Percentiles rank a stretch among this genome's conserved stretches.
Conservation (phyloP, 352 stramenopile genomes). For the Phytophthora fragariae region DNA sequence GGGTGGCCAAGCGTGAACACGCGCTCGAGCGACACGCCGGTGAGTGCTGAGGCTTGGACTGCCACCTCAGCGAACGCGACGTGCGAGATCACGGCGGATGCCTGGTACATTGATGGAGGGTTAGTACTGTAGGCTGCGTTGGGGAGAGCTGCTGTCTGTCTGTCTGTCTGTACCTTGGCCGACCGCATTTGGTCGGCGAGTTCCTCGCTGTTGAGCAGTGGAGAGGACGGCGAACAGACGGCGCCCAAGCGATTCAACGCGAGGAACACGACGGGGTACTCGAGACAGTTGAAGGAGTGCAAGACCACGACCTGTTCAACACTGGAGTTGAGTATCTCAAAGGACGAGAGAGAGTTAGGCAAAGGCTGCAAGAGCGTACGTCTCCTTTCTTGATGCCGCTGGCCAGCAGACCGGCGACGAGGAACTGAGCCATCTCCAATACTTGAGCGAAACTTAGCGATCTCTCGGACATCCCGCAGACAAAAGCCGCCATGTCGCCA, state of each 20-base stretch:
- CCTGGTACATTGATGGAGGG: conserved; percentile 5
- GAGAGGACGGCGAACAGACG: conserved; percentile 50
- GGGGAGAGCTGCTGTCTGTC: neutral
- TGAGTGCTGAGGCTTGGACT: conserved; percentile 26
- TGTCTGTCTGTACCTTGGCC: conserved; percentile 31
- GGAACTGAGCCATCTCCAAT: conserved; percentile 25
- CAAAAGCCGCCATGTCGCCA: conserved; percentile 39
- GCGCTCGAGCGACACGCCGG: conserved; percentile 9
- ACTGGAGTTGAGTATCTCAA: conserved; percentile 2
- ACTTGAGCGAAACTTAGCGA: conserved; percentile 46
- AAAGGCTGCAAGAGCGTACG: conserved; percentile 35
- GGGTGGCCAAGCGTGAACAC: conserved; percentile 42
- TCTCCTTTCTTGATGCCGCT: conserved; percentile 54
- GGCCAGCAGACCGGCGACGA: conserved; percentile 41
- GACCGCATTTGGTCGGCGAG: conserved; percentile 45
- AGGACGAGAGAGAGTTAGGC: neutral
- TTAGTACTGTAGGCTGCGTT: conserved; percentile 1
- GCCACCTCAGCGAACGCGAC: conserved; percentile 34
- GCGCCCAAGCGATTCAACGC: conserved; percentile 51
- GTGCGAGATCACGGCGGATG: conserved; percentile 44
- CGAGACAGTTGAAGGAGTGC: conserved; percentile 64
- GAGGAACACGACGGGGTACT: conserved; percentile 56
- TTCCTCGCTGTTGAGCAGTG: conserved; percentile 48
- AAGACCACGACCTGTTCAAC: conserved; percentile 46
- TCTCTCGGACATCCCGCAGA: conserved; percentile 50